Percentiles rank a stretch among this genome's conserved stretches.
These are phyloP conservation scores for Rhodotorula sphaerocarpa DNA, from an alignment of 768 basidiomycete species.

Conservation along the genomic window DNA sequence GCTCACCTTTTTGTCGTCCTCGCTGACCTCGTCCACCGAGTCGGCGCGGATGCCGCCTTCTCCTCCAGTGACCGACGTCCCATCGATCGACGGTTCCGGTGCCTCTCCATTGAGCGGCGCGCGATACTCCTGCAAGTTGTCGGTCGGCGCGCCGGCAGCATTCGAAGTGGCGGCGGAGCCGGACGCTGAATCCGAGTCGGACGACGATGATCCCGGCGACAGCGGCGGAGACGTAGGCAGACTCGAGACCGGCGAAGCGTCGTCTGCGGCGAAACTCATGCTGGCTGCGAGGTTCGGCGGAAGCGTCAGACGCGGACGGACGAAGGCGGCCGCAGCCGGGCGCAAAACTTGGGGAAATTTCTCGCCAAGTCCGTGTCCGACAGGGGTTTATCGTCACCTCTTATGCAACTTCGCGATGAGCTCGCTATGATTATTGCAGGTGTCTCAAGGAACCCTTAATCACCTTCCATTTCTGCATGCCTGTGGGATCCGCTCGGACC, in stretches of 20 bases:
- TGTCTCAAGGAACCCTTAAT: no score
- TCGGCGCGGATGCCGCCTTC: constrained; percentile 22
- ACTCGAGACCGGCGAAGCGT: constrained; percentile 5
- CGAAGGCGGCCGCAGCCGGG: no score
- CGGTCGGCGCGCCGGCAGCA: not conserved
- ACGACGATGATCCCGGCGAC: no score
- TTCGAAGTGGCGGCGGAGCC: not conserved
- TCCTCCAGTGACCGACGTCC: constrained; percentile 20
- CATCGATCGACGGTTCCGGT: constrained; percentile 31
- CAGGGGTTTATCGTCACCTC: no score
- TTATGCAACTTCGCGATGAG: no score
- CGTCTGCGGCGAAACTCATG: constrained; percentile 5
- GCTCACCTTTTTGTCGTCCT: constrained; percentile 30
- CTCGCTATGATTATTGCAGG: no score
- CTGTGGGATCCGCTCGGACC: no score
- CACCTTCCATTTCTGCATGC: no score
- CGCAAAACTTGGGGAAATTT: no score
- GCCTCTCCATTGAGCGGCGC: constrained; percentile 28
- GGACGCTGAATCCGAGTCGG: no score
- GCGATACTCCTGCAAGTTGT: constrained; percentile 10
- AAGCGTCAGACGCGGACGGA: not conserved
- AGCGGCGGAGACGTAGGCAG: not conserved
- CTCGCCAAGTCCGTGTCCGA: no score
- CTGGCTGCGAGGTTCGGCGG: not conserved
- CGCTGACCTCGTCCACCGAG: constrained; percentile 9